phyloP scores from a whole-genome alignment of 2,329 filamentous ascomycete genomes.

The Myriangium duriaei region DNA sequence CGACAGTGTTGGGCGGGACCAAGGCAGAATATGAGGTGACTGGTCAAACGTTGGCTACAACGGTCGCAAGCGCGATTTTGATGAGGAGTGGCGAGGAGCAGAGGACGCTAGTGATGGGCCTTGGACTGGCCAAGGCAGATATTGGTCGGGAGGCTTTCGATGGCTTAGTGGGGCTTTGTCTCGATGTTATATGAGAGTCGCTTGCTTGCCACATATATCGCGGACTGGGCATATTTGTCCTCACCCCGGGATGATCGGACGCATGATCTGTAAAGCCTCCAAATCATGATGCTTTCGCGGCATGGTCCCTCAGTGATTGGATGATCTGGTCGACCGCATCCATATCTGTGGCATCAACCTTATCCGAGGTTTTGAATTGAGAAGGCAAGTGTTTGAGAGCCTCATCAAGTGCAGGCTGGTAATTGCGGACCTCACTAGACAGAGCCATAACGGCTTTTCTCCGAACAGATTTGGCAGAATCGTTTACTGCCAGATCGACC shows the following conservation, averaged over 20 bases:
- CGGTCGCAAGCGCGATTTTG: slow-evolving; percentile 70
- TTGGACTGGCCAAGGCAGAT: slow-evolving; percentile 40
- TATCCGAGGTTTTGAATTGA: slow-evolving; percentile 41
- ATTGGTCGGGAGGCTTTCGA: slow-evolving; percentile 29
- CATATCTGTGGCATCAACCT: slow-evolving; percentile 78
- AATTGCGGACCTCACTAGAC: slow-evolving; percentile 77
- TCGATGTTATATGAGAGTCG: slow-evolving; percentile 3
- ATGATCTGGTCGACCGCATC: slow-evolving; percentile 54
- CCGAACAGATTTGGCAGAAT: slow-evolving; percentile 51
- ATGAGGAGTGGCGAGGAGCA: slow-evolving; percentile 54
- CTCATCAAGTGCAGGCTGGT: slow-evolving; percentile 59
- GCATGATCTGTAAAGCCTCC: no score
- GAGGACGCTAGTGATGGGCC: slow-evolving; percentile 45
- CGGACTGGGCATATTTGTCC: no score
- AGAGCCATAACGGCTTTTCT: slow-evolving; percentile 85
- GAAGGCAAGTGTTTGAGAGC: slow-evolving; percentile 55
- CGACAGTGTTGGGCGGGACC: slow-evolving; percentile 74
- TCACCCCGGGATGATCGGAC: no score
- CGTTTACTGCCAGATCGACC: slow-evolving; percentile 49
- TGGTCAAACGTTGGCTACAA: slow-evolving; percentile 78
- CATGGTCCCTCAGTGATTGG: slow-evolving; percentile 20
- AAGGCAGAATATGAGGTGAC: slow-evolving; percentile 62
- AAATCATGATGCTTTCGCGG: slow-evolving; percentile 8
- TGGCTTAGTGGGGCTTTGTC: slow-evolving; percentile 22
- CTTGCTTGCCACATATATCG: no score